Evolutionary conservation across 1,284 basidiomycete species (phyloP).

Genomic region (Austroboletus novae-zelandiae): DNA sequence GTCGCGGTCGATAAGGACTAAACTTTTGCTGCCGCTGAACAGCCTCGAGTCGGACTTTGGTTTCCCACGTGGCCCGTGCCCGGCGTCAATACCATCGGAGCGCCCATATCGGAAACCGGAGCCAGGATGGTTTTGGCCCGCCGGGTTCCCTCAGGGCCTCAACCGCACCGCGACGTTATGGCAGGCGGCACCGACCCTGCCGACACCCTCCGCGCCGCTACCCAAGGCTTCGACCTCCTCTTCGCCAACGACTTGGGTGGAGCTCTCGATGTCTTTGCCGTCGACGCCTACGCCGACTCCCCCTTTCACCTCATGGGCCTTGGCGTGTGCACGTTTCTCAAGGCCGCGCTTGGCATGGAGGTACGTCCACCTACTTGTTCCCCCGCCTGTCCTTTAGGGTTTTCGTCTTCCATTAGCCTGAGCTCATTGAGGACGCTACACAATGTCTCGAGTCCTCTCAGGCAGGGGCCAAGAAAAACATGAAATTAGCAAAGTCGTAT

Average conservation of each 20-base stretch:
- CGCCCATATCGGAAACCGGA: slow-evolving; percentile 16
- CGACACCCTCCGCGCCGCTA: slow-evolving; percentile 49
- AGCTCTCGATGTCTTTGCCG: slow-evolving; percentile 50
- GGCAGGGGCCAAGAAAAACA: slow-evolving; percentile 55
- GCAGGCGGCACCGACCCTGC: slow-evolving; percentile 25
- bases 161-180: slow-evolving; percentile 1
- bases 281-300: slow-evolving; percentile 38
- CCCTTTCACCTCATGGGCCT: slow-evolving; percentile 71
- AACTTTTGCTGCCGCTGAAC: too few species aligned
- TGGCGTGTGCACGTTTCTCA: slow-evolving; percentile 71
- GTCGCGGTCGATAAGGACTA: neutral
- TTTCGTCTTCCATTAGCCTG: slow-evolving; percentile 13
- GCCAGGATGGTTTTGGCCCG: neutral
- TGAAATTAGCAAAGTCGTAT: slow-evolving; percentile 43
- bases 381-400: neutral
- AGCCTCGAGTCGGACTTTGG: neutral
- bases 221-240: slow-evolving; percentile 60
- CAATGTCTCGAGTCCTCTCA: slow-evolving; percentile 55
- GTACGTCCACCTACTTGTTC: slow-evolving; percentile 29
- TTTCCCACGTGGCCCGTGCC: neutral
- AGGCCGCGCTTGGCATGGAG: slow-evolving; percentile 81
- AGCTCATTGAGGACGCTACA: slow-evolving; percentile 48
- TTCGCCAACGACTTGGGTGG: slow-evolving; percentile 63
- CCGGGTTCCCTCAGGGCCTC: neutral
- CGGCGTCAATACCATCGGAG: neutral